Conservation (phyloP, 169 alveolate genomes). For the Eimeria acervulina region DNA sequence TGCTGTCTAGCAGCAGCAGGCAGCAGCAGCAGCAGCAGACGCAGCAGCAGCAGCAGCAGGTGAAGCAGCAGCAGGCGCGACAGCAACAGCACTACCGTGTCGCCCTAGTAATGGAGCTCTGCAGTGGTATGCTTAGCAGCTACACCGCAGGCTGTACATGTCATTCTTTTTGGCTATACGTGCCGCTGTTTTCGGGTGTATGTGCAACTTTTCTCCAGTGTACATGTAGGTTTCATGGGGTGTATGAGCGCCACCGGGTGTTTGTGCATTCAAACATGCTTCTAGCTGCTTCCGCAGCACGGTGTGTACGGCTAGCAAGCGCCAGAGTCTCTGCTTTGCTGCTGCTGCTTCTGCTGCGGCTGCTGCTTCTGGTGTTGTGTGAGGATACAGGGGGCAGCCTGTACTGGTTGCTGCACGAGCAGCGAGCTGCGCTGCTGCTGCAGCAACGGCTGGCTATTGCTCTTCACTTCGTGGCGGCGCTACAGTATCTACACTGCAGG, state of each 20-base stretch:
- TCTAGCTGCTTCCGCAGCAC: too few species aligned
- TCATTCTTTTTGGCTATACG: background rate
- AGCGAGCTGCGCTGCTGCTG: conserved; percentile 21
- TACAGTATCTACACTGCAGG: conserved; percentile 37
- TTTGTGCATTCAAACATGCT: too few species aligned
- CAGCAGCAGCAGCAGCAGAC: background rate
- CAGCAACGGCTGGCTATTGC: conserved; percentile 19
- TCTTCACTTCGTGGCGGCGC: conserved; percentile 21
- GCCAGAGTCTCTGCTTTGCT: background rate
- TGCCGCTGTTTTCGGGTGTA: background rate
- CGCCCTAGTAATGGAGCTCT: conserved; percentile 39
- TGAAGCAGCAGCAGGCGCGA: background rate
- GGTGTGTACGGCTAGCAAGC: background rate
- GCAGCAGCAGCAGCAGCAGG: background rate
- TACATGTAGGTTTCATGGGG: background rate
- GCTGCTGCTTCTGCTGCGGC: background rate
- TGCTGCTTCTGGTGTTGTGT: background rate
- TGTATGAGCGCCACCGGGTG: background rate
- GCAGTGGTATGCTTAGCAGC: conserved; percentile 25
- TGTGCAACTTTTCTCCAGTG: background rate
- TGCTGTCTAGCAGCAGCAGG: conserved; percentile 32
- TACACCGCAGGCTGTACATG: background rate
- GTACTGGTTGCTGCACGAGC: conserved; percentile 65
- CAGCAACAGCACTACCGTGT: conserved; percentile 58
- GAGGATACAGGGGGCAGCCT: conserved; percentile 14